phyloP scores from a whole-genome alignment of 495 filamentous ascomycete species.

The Neurospora sp. region DNA sequence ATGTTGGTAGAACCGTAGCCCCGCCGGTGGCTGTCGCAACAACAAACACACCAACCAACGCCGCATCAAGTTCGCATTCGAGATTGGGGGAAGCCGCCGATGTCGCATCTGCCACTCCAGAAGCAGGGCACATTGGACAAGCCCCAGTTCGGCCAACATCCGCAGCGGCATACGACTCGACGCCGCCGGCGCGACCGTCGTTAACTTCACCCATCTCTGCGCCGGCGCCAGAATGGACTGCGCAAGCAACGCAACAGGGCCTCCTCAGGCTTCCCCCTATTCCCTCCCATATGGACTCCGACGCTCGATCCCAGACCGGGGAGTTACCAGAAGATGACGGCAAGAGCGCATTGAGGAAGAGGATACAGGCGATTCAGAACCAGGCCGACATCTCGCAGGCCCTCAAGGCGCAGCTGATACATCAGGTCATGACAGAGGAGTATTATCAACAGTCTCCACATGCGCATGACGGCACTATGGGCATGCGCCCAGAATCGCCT shows the following conservation, averaged over 20 bases:
- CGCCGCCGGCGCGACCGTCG: background rate
- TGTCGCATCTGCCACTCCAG: background rate
- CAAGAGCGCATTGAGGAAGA: conserved; percentile 63
- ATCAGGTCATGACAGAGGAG: conserved; percentile 70
- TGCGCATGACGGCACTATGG: conserved; percentile 8
- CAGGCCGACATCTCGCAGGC: conserved; percentile 49
- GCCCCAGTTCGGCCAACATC: background rate
- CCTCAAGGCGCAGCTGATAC: conserved; percentile 78
- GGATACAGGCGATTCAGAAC: conserved; percentile 65
- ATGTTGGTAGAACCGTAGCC: background rate
- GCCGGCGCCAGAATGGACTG: background rate
- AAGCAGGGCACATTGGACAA: background rate
- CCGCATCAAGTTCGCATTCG: background rate
- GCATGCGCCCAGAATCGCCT: conserved; percentile 16
- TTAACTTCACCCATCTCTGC: background rate
- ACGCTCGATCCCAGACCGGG: conserved; percentile 6
- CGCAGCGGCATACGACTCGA: background rate
- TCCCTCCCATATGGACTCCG: background rate
- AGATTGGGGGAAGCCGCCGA: background rate
- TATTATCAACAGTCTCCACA: conserved; percentile 41
- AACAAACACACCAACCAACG: background rate
- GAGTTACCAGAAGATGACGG: conserved; percentile 85
- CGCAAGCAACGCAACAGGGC: background rate
- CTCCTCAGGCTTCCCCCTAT: background rate
- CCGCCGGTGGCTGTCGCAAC: background rate